These are phyloP conservation scores for Antarctomyces pellizariae DNA, from an alignment of 495 filamentous ascomycete species.

Conservation along the genomic window DNA sequence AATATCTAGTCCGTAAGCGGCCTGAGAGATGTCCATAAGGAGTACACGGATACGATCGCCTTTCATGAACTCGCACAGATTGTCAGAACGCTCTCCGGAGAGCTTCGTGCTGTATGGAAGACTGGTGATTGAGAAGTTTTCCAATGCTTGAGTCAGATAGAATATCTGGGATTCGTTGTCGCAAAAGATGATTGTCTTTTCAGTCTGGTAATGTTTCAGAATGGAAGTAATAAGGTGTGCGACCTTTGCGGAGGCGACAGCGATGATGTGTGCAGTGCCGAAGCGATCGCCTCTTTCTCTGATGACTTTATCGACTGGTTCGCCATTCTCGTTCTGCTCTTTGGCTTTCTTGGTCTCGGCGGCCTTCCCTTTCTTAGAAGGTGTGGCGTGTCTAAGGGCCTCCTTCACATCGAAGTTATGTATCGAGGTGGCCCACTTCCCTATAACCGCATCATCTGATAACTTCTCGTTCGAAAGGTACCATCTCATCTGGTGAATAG, in stretches of 20 bases:
- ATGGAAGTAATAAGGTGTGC: slow-evolving; percentile 64
- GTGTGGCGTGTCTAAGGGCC: no score
- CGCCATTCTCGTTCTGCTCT: no score
- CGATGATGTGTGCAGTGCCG: slow-evolving; percentile 37
- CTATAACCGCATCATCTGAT: no score
- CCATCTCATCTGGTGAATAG: no score
- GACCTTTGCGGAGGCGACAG: slow-evolving; percentile 69
- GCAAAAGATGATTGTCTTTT: slow-evolving; percentile 88
- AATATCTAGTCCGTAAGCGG: slow-evolving; percentile 72
- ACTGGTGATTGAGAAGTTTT: slow-evolving; percentile 45
- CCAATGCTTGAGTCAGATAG: slow-evolving; percentile 62
- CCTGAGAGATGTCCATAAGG: slow-evolving; percentile 74
- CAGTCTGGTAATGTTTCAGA: slow-evolving; percentile 33
- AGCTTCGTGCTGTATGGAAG: slow-evolving; percentile 68
- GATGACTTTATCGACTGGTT: no score
- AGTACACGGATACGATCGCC: slow-evolving; percentile 41
- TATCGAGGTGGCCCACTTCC: no score
- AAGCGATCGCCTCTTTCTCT: slow-evolving; percentile 18
- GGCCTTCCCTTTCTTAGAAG: no score
- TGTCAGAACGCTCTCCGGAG: slow-evolving; percentile 32
- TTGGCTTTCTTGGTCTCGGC: no score
- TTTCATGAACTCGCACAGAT: slow-evolving; percentile 56
- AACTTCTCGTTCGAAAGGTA: no score
- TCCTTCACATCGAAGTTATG: no score
- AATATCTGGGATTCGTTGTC: slow-evolving; percentile 66